Percentiles rank a stretch among this genome's conserved stretches.
Evolutionary conservation across 139 green algal species (phyloP).

Genomic region (Prasinococcaceae sp.): DNA sequence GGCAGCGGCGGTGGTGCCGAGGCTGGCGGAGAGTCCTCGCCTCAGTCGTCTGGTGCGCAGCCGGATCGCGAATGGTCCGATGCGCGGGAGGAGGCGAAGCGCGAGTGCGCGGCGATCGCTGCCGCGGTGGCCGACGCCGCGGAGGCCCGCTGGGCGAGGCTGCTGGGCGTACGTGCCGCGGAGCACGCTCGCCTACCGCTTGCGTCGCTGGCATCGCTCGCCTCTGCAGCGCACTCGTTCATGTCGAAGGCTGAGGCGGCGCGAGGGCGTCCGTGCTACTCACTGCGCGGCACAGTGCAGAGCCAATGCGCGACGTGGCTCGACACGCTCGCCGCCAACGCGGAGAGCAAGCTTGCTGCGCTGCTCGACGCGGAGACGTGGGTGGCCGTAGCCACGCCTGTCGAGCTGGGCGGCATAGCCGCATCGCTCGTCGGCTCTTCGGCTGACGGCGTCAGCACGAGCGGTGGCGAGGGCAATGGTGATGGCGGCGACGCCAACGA

Average conservation of each 20-base stretch:
- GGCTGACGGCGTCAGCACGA: too few species aligned
- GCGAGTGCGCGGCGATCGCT: slow-evolving; percentile 33
- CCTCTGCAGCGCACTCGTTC: not conserved
- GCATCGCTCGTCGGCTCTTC: too few species aligned
- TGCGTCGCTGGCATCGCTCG: not conserved
- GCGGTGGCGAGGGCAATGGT: too few species aligned
- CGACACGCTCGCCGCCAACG: not conserved
- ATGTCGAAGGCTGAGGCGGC: not conserved
- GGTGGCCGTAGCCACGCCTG: slow-evolving; percentile 9
- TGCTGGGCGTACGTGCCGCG: slow-evolving; percentile 35
- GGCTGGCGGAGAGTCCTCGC: too few species aligned
- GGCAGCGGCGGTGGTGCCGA: too few species aligned
- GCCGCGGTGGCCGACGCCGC: slow-evolving; percentile 46
- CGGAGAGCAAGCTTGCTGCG: slow-evolving; percentile 10
- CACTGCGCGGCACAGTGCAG: slow-evolving; percentile 38
- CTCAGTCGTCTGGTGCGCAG: too few species aligned
- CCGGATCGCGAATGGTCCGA: too few species aligned
- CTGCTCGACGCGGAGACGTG: slow-evolving; percentile 17
- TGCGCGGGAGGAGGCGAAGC: slow-evolving; percentile 18
- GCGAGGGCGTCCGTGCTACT: slow-evolving; percentile 18
- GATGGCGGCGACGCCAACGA: too few species aligned
- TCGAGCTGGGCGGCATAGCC: too few species aligned
- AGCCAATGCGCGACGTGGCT: not conserved
- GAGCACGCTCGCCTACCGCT: slow-evolving; percentile 13
- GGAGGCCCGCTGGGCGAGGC: slow-evolving; percentile 47